A percentile compares a stretch with the other conserved stretches of the same genome.
These are phyloP conservation scores for Pilasporangium apinafurcum DNA, from an alignment of 352 stramenopile species.

Conservation along the genomic window DNA sequence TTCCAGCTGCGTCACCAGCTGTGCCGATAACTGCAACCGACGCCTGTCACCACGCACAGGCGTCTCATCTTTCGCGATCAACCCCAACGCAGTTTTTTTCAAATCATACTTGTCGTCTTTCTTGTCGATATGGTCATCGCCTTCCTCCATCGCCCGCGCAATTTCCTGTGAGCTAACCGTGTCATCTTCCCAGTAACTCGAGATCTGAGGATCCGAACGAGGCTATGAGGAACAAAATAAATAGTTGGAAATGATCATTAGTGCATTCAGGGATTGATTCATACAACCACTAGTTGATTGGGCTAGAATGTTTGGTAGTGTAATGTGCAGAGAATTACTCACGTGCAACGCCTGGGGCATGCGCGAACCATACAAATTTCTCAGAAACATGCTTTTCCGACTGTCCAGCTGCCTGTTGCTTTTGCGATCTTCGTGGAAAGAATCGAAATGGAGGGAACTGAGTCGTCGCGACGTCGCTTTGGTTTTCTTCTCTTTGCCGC, in stretches of 20 bases:
- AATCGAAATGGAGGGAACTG: too few relatives aligned
- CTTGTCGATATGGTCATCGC: conserved; percentile 11
- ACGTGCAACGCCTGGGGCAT: conserved; percentile 77
- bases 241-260: neutral
- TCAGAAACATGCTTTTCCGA: conserved; percentile 66
- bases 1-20: conserved; percentile 26
- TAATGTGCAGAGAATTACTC: conserved; percentile 9
- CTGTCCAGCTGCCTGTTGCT: neutral
- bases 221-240: conserved; percentile 24
- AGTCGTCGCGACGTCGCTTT: too few relatives aligned
- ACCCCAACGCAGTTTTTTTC: conserved; percentile 41
- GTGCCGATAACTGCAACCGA: conserved; percentile 9
- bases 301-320: too few relatives aligned
- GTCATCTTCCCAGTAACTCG: conserved; percentile 77
- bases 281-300: too few relatives aligned
- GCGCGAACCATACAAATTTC: conserved; percentile 65
- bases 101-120: conserved; percentile 20
- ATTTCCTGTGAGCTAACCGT: conserved; percentile 61
- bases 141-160: conserved; percentile 53
- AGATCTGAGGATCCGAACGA: conserved; percentile 53
- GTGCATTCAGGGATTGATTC: neutral
- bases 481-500: too few relatives aligned
- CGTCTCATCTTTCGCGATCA: conserved; percentile 13
- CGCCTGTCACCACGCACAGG: conserved; percentile 2
- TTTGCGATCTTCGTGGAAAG: too few relatives aligned